phyloP scores from a whole-genome alignment of 1,139 yeast genomes.

The Williopsis jadinii region DNA sequence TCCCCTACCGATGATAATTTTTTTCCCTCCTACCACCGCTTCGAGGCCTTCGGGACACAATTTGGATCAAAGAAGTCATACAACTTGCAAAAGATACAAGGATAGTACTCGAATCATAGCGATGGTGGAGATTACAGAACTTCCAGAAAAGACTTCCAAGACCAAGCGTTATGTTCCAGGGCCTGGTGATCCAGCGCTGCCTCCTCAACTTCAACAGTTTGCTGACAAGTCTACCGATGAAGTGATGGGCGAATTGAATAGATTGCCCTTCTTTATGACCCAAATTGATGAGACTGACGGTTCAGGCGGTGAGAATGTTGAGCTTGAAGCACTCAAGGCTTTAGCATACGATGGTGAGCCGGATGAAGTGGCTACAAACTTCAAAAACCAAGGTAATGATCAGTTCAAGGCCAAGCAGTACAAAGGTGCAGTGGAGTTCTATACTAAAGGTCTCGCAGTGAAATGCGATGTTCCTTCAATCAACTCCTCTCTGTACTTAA shows the following conservation, averaged over 20 bases:
- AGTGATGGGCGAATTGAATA: slow-evolving; percentile 69
- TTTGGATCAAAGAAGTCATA: neutral
- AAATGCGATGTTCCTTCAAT: slow-evolving; percentile 50
- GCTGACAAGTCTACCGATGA: slow-evolving; percentile 69
- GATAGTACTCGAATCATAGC: neutral
- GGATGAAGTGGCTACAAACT: slow-evolving; percentile 80
- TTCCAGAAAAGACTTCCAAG: slow-evolving; percentile 18
- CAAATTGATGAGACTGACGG: slow-evolving; percentile 73
- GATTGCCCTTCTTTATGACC: slow-evolving; percentile 93
- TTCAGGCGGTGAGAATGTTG: slow-evolving; percentile 66
- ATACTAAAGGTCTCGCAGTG: slow-evolving; percentile 74
- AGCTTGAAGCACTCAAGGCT: slow-evolving; percentile 82
- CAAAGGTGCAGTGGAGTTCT: slow-evolving; percentile 68
- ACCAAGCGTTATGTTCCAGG: slow-evolving; percentile 53
- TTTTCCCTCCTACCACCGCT: neutral
- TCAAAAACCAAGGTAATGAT: slow-evolving; percentile 91
- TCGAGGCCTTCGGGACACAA: neutral
- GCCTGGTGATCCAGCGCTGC: slow-evolving; percentile 73
- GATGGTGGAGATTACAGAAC: slow-evolving; percentile 13
- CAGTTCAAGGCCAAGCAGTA: slow-evolving; percentile 65
- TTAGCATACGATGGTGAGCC: slow-evolving; percentile 96
- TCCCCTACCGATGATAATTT: neutral
- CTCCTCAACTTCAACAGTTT: slow-evolving; percentile 71
- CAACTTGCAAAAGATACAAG: neutral
- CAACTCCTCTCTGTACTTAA: slow-evolving; percentile 59